phyloP scores from a whole-genome alignment of 2,329 filamentous ascomycete genomes.

The Colletotrichum filicis region DNA sequence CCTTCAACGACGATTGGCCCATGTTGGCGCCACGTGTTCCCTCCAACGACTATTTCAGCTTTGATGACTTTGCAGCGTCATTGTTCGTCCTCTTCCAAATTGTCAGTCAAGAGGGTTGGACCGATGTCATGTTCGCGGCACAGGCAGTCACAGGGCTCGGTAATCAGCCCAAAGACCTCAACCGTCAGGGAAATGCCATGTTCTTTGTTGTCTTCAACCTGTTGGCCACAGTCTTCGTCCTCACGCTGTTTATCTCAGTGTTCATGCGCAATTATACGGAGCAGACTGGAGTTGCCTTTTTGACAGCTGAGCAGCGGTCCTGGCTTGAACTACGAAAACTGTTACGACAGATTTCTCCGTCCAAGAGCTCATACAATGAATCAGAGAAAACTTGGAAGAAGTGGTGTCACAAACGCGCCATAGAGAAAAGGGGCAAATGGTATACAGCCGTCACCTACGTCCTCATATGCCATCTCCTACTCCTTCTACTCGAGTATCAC shows the following conservation, averaged over 20 bases:
- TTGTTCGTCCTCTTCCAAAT: conserved; percentile 98
- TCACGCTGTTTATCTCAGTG: conserved; percentile 97
- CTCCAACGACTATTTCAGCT: conserved; percentile 86
- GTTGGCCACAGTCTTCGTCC: conserved; percentile 92
- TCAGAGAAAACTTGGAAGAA: conserved; percentile 83
- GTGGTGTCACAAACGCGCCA: conserved; percentile 95
- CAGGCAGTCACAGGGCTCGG: conserved; percentile 84
- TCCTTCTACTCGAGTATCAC: conserved; percentile 89
- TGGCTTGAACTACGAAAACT: conserved; percentile 97
- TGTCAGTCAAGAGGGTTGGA: conserved; percentile 98
- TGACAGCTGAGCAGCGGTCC: conserved; percentile 94
- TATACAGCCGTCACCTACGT: conserved; percentile 83
- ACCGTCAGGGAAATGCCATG: conserved; percentile 84
- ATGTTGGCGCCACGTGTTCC: conserved; percentile 86
- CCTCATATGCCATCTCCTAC: conserved; percentile 82
- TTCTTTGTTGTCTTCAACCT: conserved; percentile 98
- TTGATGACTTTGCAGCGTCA: conserved; percentile 93
- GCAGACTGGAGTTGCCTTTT: conserved; percentile 94
- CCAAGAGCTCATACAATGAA: conserved; percentile 87
- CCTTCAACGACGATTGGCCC: conserved; percentile 80
- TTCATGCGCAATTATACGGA: conserved; percentile 99
- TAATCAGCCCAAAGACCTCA: conserved; percentile 76
- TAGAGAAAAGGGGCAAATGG: conserved; percentile 95
- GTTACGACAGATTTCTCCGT: conserved; percentile 91
- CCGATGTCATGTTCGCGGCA: conserved; percentile 87